These are phyloP conservation scores for Fusarium sp. DNA, from an alignment of 2,329 filamentous ascomycete species.

Conservation along the genomic window DNA sequence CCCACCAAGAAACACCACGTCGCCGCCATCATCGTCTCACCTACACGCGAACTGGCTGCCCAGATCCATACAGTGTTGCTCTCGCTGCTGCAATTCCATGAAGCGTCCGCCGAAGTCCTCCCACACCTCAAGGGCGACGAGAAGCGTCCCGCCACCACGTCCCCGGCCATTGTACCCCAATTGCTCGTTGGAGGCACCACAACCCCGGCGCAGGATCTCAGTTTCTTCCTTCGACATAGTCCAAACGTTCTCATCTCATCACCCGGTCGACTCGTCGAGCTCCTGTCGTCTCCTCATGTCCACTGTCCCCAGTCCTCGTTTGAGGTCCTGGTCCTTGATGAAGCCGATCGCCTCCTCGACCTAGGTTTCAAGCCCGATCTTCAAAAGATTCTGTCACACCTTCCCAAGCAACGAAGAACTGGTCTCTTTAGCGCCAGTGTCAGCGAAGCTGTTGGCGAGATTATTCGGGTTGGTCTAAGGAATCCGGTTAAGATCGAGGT, in stretches of 20 bases:
- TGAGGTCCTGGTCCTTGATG: constrained; percentile 91
- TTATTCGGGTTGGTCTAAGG: constrained; percentile 89
- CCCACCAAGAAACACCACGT: constrained; percentile 91
- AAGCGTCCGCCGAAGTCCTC: constrained; percentile 77
- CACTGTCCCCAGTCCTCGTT: constrained; percentile 91
- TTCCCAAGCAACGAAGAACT: constrained; percentile 94
- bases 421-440: constrained; percentile 95
- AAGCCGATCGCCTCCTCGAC: constrained; percentile 92
- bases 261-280: constrained; percentile 87
- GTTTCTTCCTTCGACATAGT: constrained; percentile 83
- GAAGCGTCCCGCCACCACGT: constrained; percentile 61
- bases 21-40: constrained; percentile 90
- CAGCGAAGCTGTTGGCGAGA: constrained; percentile 93
- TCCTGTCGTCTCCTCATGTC: constrained; percentile 87
- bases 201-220: constrained; percentile 87
- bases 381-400: constrained; percentile 82
- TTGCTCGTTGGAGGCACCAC: constrained; percentile 84
- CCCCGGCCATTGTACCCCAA: constrained; percentile 79
- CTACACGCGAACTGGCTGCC: constrained; percentile 87
- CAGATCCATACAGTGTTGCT: constrained; percentile 89
- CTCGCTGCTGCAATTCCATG: constrained; percentile 85
- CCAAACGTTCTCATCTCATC: constrained; percentile 93
- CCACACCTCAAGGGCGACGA: constrained; percentile 66
- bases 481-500: constrained; percentile 97
- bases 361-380: constrained; percentile 94